These are phyloP conservation scores for Neofusicoccum cordaticola DNA, from an alignment of 2,329 filamentous ascomycete species.

Conservation along the genomic window DNA sequence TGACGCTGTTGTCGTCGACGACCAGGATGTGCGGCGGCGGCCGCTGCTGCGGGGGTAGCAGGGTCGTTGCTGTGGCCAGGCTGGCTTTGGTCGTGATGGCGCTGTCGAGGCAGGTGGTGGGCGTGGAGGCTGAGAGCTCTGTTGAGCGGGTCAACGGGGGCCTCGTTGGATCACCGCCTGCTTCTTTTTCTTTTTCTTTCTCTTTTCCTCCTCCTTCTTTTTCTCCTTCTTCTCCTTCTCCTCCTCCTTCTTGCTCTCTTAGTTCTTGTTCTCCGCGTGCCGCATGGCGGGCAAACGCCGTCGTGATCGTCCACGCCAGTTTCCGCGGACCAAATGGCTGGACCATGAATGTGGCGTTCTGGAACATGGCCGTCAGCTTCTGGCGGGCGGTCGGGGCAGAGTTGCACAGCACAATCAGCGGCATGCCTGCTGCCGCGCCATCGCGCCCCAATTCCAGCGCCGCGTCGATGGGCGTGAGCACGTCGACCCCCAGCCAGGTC, in stretches of 20 bases:
- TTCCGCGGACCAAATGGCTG: background rate
- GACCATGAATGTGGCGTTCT: background rate
- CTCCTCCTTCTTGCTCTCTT: too few relatives aligned
- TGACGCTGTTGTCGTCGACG: conserved; percentile 27
- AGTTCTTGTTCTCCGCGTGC: too few relatives aligned
- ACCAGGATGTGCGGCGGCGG: conserved; percentile 6
- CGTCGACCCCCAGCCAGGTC: background rate
- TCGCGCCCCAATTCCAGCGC: too few relatives aligned
- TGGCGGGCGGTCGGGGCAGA: background rate
- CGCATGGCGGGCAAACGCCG: background rate
- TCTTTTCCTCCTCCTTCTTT: too few relatives aligned
- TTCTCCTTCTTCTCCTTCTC: too few relatives aligned
- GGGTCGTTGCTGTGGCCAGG: too few relatives aligned
- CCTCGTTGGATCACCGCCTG: too few relatives aligned
- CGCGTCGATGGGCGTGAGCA: background rate
- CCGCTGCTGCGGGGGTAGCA: too few relatives aligned
- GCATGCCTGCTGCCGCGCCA: background rate
- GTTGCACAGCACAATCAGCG: background rate
- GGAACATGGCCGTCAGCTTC: background rate
- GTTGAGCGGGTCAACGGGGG: too few relatives aligned
- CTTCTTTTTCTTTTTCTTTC: too few relatives aligned
- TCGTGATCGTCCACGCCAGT: background rate
- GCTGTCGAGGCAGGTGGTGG: background rate
- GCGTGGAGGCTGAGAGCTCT: too few relatives aligned
- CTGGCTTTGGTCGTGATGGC: background rate